phyloP scores from a whole-genome alignment of 331 rosid genomes.

The Saraca asoca region DNA sequence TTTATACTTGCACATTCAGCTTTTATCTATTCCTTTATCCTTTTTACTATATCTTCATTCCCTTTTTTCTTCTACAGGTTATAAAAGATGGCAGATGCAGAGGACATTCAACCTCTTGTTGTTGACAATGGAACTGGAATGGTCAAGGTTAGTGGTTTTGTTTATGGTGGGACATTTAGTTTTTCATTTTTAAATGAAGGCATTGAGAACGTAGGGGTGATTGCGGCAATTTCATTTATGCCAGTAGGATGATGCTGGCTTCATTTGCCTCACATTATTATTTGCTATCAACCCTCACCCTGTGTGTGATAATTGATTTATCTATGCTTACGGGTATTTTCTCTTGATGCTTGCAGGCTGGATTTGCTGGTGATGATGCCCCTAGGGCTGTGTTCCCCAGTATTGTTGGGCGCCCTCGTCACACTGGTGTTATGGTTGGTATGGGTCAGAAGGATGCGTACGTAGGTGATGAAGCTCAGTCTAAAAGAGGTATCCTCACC shows the following conservation, averaged over 20 bases:
- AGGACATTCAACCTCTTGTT: slow-evolving; percentile 90
- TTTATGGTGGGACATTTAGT: background rate
- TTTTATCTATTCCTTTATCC: no score
- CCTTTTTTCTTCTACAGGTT: slow-evolving; percentile 34
- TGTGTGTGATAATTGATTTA: background rate
- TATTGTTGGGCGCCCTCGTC: slow-evolving; percentile 87
- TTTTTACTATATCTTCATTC: background rate
- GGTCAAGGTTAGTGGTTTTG: slow-evolving; percentile 69
- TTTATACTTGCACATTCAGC: background rate
- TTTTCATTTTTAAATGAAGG: background rate
- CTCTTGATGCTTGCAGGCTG: slow-evolving; percentile 56
- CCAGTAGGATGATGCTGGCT: background rate
- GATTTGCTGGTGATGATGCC: slow-evolving; percentile 96
- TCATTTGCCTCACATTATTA: background rate
- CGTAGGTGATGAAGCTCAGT: slow-evolving; percentile 90
- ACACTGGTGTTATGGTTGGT: slow-evolving; percentile 91
- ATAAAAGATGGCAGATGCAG: slow-evolving; percentile 71
- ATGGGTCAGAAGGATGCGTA: slow-evolving; percentile 96
- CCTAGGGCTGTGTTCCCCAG: slow-evolving; percentile 93
- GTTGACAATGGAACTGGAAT: slow-evolving; percentile 96
- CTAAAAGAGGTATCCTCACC: slow-evolving; percentile 81
- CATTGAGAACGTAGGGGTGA: background rate
- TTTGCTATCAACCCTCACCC: background rate
- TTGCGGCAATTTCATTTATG: background rate
- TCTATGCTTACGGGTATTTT: slow-evolving; percentile 4